Evolutionary conservation across 371 early-diverging fungal genomes (phyloP).

Genomic region (Mortierella polycephala): DNA sequence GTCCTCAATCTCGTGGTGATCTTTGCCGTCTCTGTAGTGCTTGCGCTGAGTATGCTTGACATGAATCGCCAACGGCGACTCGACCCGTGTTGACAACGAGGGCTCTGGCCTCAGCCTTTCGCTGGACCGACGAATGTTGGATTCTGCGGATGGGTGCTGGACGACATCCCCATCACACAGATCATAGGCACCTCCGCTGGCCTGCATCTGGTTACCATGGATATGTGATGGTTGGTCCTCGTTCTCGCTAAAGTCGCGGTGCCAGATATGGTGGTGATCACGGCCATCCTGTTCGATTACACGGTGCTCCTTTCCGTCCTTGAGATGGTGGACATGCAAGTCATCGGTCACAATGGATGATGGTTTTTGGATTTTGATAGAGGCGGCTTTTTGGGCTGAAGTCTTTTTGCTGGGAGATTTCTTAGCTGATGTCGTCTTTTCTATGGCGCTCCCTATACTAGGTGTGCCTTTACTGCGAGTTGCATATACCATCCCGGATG

Average conservation of each 20-base stretch:
- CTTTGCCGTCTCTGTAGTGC: no score
- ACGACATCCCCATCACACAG: neutral
- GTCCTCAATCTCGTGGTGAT: no score
- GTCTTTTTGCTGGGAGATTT: no score
- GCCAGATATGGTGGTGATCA: constrained; percentile 20
- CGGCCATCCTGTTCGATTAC: constrained; percentile 11
- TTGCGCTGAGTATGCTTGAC: no score
- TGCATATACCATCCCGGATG: constrained; percentile 19
- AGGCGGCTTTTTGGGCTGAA: no score
- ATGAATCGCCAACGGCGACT: no score
- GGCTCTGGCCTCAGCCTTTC: no score
- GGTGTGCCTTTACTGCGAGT: constrained; percentile 20
- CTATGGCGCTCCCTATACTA: neutral
- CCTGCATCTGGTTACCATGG: neutral
- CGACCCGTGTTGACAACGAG: no score
- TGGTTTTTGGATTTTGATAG: neutral
- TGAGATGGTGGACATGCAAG: neutral
- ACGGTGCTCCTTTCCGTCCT: constrained; percentile 26
- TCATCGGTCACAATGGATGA: constrained; percentile 1
- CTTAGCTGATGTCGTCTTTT: no score
- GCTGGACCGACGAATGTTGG: no score
- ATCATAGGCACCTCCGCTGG: neutral
- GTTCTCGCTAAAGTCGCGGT: constrained; percentile 12
- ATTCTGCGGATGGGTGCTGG: no score
- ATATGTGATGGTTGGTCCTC: neutral